A percentile compares a stretch with the other conserved stretches of the same genome.
Evolutionary conservation across 2,329 filamentous ascomycete genomes (phyloP).

Genomic region (Sarocladium strictum): DNA sequence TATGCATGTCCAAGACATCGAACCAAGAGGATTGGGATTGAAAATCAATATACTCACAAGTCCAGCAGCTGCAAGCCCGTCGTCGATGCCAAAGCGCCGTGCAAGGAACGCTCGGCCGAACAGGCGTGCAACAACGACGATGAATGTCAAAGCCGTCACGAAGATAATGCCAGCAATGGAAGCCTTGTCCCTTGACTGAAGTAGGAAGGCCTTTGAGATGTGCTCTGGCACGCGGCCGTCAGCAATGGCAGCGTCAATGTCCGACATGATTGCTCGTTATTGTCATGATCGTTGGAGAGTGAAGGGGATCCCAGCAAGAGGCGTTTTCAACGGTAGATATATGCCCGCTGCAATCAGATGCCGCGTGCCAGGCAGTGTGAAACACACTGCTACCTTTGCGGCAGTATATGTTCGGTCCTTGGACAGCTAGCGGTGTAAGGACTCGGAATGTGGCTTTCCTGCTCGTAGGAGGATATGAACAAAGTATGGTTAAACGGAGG

Average conservation of each 20-base stretch:
- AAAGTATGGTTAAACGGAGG: neutral
- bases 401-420: neutral
- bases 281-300: neutral
- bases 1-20: neutral
- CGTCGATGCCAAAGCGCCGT: slow-evolving; percentile 31
- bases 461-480: neutral
- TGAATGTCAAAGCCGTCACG: slow-evolving; percentile 26
- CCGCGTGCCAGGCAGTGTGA: neutral
- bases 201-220: slow-evolving; percentile 28
- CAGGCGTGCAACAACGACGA: slow-evolving; percentile 28
- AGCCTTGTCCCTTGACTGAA: slow-evolving; percentile 28
- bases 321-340: neutral
- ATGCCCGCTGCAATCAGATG: neutral
- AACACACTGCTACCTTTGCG: neutral
- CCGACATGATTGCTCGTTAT: neutral
- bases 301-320: neutral
- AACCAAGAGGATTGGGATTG: neutral
- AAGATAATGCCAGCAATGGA: slow-evolving; percentile 34
- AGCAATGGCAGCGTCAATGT: slow-evolving; percentile 22
- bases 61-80: slow-evolving; percentile 28
- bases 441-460: neutral
- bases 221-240: slow-evolving; percentile 28
- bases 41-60: slow-evolving; percentile 22
- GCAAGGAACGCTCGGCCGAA: slow-evolving; percentile 29
- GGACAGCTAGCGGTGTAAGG: neutral